These are phyloP conservation scores for Aspergillus uvarum DNA, from an alignment of 2,329 filamentous ascomycete species.

Conservation along the genomic window DNA sequence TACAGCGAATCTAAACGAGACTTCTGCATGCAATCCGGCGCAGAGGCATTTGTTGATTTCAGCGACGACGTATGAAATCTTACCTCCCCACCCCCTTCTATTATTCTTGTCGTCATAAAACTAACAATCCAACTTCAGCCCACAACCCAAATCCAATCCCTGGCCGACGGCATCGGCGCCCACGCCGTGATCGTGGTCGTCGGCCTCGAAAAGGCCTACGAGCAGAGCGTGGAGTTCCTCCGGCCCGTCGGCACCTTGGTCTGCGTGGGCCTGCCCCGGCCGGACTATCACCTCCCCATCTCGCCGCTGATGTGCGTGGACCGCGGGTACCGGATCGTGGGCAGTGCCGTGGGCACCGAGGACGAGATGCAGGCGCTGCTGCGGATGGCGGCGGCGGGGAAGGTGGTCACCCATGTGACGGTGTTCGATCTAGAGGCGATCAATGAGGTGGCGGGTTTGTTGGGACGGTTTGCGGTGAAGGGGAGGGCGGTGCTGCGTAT, in stretches of 20 bases:
- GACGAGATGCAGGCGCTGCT: slow-evolving; percentile 43
- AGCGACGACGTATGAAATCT: slow-evolving; percentile 23
- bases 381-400: slow-evolving; percentile 36
- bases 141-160: slow-evolving; percentile 10
- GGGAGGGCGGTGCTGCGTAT: slow-evolving; percentile 31
- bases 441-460: slow-evolving; percentile 24
- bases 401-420: slow-evolving; percentile 25
- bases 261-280: slow-evolving; percentile 41
- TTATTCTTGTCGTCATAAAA: neutral
- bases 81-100: neutral
- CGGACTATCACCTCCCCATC: slow-evolving; percentile 42
- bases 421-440: slow-evolving; percentile 27
- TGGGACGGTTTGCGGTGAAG: slow-evolving; percentile 25
- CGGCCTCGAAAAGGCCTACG: slow-evolving; percentile 39
- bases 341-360: slow-evolving; percentile 39
- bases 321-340: slow-evolving; percentile 32
- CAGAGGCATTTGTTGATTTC: slow-evolving; percentile 22
- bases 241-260: slow-evolving; percentile 42
- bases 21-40: slow-evolving; percentile 19
- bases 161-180: slow-evolving; percentile 40
- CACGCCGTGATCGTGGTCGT: slow-evolving; percentile 43
- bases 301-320: slow-evolving; percentile 42
- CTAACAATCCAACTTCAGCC: neutral
- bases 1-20: slow-evolving; percentile 17
- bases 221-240: slow-evolving; percentile 36